Evolutionary conservation across 129 eudicot species (phyloP).

Genomic region (Pittosporum tobira): DNA sequence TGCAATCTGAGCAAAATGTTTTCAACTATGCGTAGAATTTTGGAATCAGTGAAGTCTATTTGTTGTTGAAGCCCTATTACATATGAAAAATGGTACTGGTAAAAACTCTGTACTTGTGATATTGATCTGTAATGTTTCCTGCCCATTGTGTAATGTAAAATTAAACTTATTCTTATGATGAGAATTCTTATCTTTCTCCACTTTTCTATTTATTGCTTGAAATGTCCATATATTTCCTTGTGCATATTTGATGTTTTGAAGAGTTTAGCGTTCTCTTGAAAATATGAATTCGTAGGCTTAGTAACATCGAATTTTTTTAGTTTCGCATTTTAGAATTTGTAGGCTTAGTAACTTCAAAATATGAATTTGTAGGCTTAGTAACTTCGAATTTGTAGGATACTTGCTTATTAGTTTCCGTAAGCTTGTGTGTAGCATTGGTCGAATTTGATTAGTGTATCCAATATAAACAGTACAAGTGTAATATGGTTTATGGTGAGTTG

Average conservation of each 20-base stretch:
- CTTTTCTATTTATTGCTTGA: background rate
- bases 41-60: conserved; percentile 5
- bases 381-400: too few species aligned
- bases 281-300: background rate
- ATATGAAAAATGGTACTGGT: too few species aligned
- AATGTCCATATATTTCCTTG: too few species aligned
- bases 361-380: too few species aligned
- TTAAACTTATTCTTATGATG: background rate
- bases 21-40: conserved; percentile 17
- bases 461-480: too few species aligned
- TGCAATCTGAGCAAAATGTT: conserved; percentile 5
- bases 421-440: too few species aligned
- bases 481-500: too few species aligned
- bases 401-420: too few species aligned
- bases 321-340: background rate
- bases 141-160: conserved; percentile 7
- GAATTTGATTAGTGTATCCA: too few species aligned
- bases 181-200: background rate
- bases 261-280: too few species aligned
- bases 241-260: background rate
- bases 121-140: conserved; percentile 10
- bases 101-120: conserved; percentile 9
- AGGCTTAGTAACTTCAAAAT: too few species aligned
- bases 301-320: background rate
- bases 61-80: conserved; percentile 6